Conservation (phyloP, 1,284 basidiomycete genomes). For the Apiotrichum akiyoshidainum region DNA sequence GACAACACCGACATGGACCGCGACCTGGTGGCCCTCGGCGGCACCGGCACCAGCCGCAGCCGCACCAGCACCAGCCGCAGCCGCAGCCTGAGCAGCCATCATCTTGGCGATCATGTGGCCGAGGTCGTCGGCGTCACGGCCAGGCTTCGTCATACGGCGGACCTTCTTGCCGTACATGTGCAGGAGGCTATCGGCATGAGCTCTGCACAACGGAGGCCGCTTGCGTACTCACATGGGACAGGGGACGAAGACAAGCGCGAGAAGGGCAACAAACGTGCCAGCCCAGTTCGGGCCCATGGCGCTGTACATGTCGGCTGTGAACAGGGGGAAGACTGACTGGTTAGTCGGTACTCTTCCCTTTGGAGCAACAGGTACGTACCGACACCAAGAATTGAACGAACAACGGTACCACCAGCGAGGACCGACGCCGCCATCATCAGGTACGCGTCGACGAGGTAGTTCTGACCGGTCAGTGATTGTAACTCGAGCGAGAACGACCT, state of each 20-base stretch:
- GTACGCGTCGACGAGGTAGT: slow-evolving; percentile 65
- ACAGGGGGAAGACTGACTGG: slow-evolving; percentile 56
- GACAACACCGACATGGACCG: not conserved
- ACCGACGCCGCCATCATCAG: slow-evolving; percentile 56
- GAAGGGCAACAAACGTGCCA: slow-evolving; percentile 30
- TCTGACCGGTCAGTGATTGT: not conserved
- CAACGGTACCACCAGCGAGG: slow-evolving; percentile 64
- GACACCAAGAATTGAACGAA: slow-evolving; percentile 61
- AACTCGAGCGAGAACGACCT: not conserved
- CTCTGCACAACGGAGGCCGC: too few species aligned
- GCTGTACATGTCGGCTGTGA: slow-evolving; percentile 59
- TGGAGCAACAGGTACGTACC: not conserved
- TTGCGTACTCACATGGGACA: slow-evolving; percentile 14
- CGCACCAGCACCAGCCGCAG: not conserved
- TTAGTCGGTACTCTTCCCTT: not conserved
- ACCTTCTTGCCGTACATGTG: slow-evolving; percentile 25
- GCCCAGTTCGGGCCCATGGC: slow-evolving; percentile 62
- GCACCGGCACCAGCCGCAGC: not conserved
- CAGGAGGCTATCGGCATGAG: slow-evolving; percentile 20
- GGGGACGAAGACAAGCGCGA: slow-evolving; percentile 27
- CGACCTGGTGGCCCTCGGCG: not conserved
- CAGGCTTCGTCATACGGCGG: slow-evolving; percentile 28
- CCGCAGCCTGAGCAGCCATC: not conserved
- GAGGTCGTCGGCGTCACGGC: slow-evolving; percentile 26
- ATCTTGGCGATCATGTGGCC: slow-evolving; percentile 28